Base-by-base conservation (phyloP, 805 yeast genomes). In the Candida easanensis region DNA sequence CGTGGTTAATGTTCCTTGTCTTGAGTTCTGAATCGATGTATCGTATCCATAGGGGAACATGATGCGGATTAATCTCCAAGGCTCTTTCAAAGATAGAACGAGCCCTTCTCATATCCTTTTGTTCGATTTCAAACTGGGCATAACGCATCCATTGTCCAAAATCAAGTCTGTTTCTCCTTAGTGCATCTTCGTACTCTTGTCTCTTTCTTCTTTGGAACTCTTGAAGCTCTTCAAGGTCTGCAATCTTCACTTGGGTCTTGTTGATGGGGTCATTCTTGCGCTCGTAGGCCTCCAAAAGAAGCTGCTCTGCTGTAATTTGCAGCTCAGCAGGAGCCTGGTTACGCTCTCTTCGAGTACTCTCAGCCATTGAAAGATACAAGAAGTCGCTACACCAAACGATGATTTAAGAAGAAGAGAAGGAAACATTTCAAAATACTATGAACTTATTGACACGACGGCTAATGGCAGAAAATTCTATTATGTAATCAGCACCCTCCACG, bases 51-150 rank as follows among this genome's bases (percentile, higher is more conserved):
- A 91, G 62, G 5, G 95, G 89, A 2, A 90, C 80, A 58, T 83
- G 80, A 22, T 81, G 77, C 14, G 79, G 76, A 54, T 88, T 84
- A 8, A 87, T 88, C 40, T 80, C 84, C 25, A 91, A 60, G 0
- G 96, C 95, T 39, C 98, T 71, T 61, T 91, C 99, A 64, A 84
- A 85, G 5, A 93, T 71, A 0, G 97, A 86, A 42, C 98, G 69
- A 0, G 95, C 96, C 18, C 97, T 70, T 16, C 77, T 71, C 47
- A 77, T 71, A 56, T 91, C 96, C 46, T 80, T 83, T 53, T 87
- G 91, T 5, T 84, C 84, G 4, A 82, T 61, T 63, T 91, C 99
- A 77, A 89, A 88, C 45, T 76, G 77, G 0, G 97, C 98, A 62
- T 91, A 93, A 43, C 97, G 70, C 60, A 88, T 73, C 97, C 98